Conservation (phyloP, 2,329 filamentous ascomycete species). For the Alternaria burnsii region DNA sequence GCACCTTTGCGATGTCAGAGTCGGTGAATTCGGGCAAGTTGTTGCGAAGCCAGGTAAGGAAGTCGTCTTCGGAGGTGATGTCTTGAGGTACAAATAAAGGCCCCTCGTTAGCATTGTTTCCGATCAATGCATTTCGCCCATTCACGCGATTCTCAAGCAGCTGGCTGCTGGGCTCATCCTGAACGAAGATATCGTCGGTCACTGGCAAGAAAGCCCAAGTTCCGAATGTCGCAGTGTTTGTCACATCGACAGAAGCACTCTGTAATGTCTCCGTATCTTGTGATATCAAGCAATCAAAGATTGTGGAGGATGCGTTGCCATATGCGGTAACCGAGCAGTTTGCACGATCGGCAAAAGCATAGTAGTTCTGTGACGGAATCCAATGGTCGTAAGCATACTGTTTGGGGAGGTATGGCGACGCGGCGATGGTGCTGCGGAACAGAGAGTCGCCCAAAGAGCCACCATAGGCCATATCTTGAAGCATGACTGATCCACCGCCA, state of each 20-base stretch:
- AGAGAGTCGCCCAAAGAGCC: slow-evolving; percentile 44
- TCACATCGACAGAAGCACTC: slow-evolving; percentile 44
- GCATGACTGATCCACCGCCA: slow-evolving; percentile 29
- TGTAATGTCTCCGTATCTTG: slow-evolving; percentile 50
- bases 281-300: slow-evolving; percentile 55
- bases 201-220: slow-evolving; percentile 57
- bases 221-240: slow-evolving; percentile 50
- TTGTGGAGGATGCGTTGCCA: slow-evolving; percentile 36
- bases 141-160: slow-evolving; percentile 50
- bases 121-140: slow-evolving; percentile 47
- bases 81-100: slow-evolving; percentile 54
- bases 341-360: slow-evolving; percentile 52
- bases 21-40: slow-evolving; percentile 47
- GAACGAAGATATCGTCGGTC: slow-evolving; percentile 53
- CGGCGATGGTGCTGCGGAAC: slow-evolving; percentile 49
- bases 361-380: slow-evolving; percentile 57
- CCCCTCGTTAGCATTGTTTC: slow-evolving; percentile 63
- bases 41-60: slow-evolving; percentile 57
- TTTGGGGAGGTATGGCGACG: slow-evolving; percentile 63
- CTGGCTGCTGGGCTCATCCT: slow-evolving; percentile 50
- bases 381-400: slow-evolving; percentile 62
- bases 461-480: slow-evolving; percentile 48
- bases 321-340: slow-evolving; percentile 35
- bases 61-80: slow-evolving; percentile 53
- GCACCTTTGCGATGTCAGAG: slow-evolving; percentile 50